Evolutionary conservation across 768 basidiomycete species (phyloP).

Genomic region (Pleurotus pulmonarius): DNA sequence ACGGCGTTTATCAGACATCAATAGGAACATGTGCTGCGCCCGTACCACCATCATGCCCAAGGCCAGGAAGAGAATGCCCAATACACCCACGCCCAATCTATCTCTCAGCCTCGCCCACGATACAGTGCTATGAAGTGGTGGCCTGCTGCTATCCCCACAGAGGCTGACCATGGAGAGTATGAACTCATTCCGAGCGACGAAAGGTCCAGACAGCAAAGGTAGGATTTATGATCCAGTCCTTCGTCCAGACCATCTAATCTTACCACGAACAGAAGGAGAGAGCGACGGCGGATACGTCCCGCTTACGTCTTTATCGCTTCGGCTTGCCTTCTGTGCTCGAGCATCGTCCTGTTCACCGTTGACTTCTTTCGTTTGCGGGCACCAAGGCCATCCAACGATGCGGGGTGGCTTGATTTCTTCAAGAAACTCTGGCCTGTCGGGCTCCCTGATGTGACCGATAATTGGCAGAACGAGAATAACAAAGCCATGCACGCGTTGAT

Average conservation of each 20-base stretch:
- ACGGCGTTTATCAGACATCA: too few relatives aligned
- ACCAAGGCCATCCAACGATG: too few relatives aligned
- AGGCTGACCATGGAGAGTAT: not conserved
- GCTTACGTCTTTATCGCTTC: not conserved
- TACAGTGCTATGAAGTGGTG: not conserved
- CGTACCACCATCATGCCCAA: too few relatives aligned
- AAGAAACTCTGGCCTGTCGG: not conserved
- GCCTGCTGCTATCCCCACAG: not conserved
- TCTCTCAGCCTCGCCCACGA: too few relatives aligned
- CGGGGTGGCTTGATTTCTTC: too few relatives aligned
- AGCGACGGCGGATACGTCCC: not conserved
- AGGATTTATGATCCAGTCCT: too few relatives aligned
- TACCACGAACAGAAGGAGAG: too few relatives aligned
- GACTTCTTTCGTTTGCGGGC: not conserved
- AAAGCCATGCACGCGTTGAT: not conserved
- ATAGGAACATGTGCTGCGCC: too few relatives aligned
- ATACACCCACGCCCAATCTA: too few relatives aligned
- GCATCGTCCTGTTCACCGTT: not conserved
- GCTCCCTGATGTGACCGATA: not conserved
- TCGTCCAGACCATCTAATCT: too few relatives aligned
- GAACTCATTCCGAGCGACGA: not conserved
- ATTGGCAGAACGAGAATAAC: not conserved
- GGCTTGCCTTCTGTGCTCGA: not conserved
- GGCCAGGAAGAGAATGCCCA: too few relatives aligned
- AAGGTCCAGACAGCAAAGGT: not conserved